These are phyloP conservation scores for Scytalidium lignicola DNA, from an alignment of 2,329 filamentous ascomycete genomes.

Conservation along the genomic window DNA sequence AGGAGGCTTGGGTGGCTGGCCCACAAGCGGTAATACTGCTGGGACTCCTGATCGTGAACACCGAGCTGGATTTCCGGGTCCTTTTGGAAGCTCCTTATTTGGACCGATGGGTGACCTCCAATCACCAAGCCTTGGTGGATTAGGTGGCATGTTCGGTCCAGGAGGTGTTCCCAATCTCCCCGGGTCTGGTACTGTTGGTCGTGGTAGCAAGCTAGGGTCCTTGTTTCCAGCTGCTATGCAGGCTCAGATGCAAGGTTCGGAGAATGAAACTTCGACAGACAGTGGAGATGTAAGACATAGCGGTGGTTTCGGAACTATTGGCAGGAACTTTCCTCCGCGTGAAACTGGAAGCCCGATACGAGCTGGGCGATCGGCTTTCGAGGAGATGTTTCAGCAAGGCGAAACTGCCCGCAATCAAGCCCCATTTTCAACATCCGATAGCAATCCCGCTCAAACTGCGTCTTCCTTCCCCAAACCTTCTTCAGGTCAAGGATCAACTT, in stretches of 20 bases:
- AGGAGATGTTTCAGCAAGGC: conserved; percentile 35
- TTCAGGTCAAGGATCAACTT: conserved; percentile 24
- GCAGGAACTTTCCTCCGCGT: conserved; percentile 49
- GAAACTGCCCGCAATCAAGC: conserved; percentile 18
- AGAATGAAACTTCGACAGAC: conserved; percentile 57
- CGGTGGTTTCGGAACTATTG: conserved; percentile 63
- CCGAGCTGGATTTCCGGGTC: conserved; percentile 47
- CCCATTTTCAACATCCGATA: conserved; percentile 22
- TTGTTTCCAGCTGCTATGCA: conserved; percentile 88
- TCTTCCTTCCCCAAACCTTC: conserved; percentile 19
- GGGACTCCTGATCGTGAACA: conserved; percentile 62
- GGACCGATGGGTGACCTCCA: conserved; percentile 73
- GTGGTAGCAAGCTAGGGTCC: conserved; percentile 77
- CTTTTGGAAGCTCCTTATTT: conserved; percentile 77
- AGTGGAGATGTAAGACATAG: conserved; percentile 54
- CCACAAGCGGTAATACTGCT: conserved; percentile 53
- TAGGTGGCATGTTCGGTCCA: conserved; percentile 68
- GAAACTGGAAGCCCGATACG: conserved; percentile 58
- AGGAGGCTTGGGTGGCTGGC: conserved; percentile 38
- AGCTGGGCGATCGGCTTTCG: conserved; percentile 48
- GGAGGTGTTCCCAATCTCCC: conserved; percentile 45
- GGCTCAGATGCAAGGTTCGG: conserved; percentile 75
- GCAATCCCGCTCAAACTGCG: conserved; percentile 15
- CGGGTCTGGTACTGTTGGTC: conserved; percentile 61
- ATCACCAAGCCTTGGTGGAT: conserved; percentile 63